Base-by-base conservation (phyloP, 306 rosid species). In the Purshia tridentata region DNA sequence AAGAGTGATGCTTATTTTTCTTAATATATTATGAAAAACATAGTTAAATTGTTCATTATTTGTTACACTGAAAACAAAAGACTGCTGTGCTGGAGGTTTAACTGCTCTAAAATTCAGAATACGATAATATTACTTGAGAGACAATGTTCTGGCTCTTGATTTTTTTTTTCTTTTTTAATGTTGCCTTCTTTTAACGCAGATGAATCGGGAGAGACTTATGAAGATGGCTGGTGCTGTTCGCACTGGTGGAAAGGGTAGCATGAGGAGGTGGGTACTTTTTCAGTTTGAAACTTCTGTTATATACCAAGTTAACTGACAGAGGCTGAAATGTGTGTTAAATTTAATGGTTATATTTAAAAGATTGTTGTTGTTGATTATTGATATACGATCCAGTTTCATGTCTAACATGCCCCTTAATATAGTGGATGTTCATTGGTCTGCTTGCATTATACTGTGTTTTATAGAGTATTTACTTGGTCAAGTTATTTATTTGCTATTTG, bases 221-320 rank as follows among this genome's bases (percentile, higher is more conserved):
- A 90, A 88, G 87, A 92, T 92, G 98, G 98, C 97, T 2, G 91
- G 98, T 90, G 91, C 98, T 0, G 98, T 92, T 40, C 86, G 98
- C 82, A 92, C 98, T 19, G 98, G 98, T 65, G 98, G 98, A 65
- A 92, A 92, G 83, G 98, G 98, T 77, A 92, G 97, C 46, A 22
- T 92, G 83, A 88, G 98, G 83, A 92, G 98, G 98, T 92, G 68
- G 39, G 52, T 49, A 6, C 37, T 35, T 52, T 22, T 60, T 53
- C 16, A 46, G 5, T 48, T 35, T 70, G 41, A 7, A 40, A 18
- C 6, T 58, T 9, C 29, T 58, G 7, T 42, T 23, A 47, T 45
- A 40, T 22, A 55, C 15, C 61, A 29, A 29, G 35, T 29, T 29
- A 29, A 29, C 35, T 29, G 35, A 29, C 35, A 29, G 35, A 29